Conservation (phyloP, 306 rosid species). For the Potentilla sterilis region DNA sequence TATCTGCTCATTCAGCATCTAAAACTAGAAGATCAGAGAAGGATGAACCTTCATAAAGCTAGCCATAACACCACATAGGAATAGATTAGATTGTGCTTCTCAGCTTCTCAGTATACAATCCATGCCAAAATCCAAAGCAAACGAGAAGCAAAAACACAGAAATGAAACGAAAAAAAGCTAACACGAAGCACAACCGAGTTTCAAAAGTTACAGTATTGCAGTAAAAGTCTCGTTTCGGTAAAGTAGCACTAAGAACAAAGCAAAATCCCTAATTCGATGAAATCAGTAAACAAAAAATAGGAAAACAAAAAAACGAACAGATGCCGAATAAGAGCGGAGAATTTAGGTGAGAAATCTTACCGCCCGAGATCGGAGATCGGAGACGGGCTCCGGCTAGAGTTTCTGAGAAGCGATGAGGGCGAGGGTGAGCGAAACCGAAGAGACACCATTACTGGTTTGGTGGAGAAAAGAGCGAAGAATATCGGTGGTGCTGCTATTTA, state of each 20-base stretch:
- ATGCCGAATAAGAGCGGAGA: not conserved
- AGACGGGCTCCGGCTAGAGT: no score
- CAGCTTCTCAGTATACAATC: no score
- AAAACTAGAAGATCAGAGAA: not conserved
- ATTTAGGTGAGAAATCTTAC: not conserved
- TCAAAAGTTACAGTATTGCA: constrained; percentile 12
- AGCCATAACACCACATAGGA: not conserved
- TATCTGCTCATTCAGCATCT: not conserved
- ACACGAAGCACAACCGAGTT: not conserved
- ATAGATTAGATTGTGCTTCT: no score
- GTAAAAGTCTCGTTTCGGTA: not conserved
- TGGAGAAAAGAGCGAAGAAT: no score
- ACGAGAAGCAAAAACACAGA: not conserved
- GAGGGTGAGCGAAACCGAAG: not conserved
- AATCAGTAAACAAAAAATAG: no score
- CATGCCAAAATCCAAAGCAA: no score
- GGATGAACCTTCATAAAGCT: not conserved
- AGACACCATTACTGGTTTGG: no score
- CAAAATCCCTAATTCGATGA: not conserved
- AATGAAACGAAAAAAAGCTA: not conserved
- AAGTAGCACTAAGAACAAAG: not conserved
- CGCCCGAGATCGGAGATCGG: not conserved
- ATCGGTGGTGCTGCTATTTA: no score
- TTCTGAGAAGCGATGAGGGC: not conserved
- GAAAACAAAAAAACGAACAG: not conserved